These are phyloP conservation scores for Grosmannia penicillata DNA, from an alignment of 2,329 filamentous ascomycete species.

Conservation along the genomic window DNA sequence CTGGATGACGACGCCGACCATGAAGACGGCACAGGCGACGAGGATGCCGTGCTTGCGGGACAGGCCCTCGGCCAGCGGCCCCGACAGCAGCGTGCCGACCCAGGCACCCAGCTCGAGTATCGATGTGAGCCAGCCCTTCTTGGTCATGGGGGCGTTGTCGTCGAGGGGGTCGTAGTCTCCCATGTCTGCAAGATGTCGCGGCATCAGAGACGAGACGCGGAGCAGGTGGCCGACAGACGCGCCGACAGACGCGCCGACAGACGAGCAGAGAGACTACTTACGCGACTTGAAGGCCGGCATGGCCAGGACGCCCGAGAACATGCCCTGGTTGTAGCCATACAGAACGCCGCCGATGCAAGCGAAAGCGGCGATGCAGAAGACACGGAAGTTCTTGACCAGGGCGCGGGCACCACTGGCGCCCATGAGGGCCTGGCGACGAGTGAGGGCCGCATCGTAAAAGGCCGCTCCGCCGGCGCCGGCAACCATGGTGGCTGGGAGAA, in stretches of 20 bases:
- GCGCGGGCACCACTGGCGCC: slow-evolving; percentile 34
- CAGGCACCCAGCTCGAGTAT: slow-evolving; percentile 67
- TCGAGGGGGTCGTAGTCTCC: slow-evolving; percentile 34
- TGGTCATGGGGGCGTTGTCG: slow-evolving; percentile 29
- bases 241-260: too few species aligned
- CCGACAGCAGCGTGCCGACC: slow-evolving; percentile 56
- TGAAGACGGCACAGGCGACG: slow-evolving; percentile 50
- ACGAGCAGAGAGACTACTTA: slow-evolving; percentile 16
- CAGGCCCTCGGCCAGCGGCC: slow-evolving; percentile 54
- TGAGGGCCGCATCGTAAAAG: slow-evolving; percentile 34
- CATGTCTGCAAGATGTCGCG: slow-evolving; percentile 31
- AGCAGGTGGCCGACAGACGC: background rate
- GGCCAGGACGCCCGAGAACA: slow-evolving; percentile 54
- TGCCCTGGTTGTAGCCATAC: slow-evolving; percentile 64
- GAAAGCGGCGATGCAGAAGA: slow-evolving; percentile 45
- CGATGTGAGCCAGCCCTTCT: slow-evolving; percentile 46
- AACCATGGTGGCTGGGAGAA: too few species aligned
- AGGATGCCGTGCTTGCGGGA: slow-evolving; percentile 58
- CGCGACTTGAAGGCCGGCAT: slow-evolving; percentile 39
- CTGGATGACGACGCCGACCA: slow-evolving; percentile 56
- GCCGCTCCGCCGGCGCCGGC: slow-evolving; percentile 1
- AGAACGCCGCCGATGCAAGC: slow-evolving; percentile 47
- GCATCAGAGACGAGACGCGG: background rate
- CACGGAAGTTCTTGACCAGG: slow-evolving; percentile 41
- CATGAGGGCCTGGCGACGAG: slow-evolving; percentile 37